phyloP scores from a whole-genome alignment of 768 basidiomycete species.

The Aureoboletus auriporus region DNA sequence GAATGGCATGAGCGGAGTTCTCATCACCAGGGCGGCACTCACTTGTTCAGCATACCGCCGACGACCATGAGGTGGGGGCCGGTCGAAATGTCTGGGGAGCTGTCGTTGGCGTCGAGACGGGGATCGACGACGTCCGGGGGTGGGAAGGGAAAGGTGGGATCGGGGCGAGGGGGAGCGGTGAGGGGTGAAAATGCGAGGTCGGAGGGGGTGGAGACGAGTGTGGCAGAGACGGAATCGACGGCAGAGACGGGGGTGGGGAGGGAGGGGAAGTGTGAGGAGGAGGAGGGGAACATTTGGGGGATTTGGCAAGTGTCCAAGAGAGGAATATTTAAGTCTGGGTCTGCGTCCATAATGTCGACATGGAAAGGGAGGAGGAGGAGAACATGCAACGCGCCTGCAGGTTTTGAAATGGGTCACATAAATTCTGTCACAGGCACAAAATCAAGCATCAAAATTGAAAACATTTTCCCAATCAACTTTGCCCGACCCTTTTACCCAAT shows the following conservation, averaged over 20 bases:
- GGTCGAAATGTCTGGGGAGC: slow-evolving; percentile 31
- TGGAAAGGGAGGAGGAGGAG: slow-evolving; percentile 7
- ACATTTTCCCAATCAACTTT: slow-evolving; percentile 23
- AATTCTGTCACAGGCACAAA: slow-evolving; percentile 36
- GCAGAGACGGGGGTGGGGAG: slow-evolving; percentile 11
- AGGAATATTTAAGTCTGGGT: no score
- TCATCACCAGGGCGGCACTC: slow-evolving; percentile 16
- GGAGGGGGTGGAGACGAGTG: slow-evolving; percentile 16
- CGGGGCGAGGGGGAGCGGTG: slow-evolving; percentile 8
- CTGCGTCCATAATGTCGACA: no score
- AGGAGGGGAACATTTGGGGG: not conserved
- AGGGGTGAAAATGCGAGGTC: slow-evolving; percentile 26
- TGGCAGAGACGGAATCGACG: slow-evolving; percentile 15
- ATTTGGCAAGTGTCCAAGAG: no score
- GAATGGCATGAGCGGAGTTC: slow-evolving; percentile 14
- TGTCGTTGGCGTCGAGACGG: slow-evolving; percentile 10
- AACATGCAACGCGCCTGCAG: slow-evolving; percentile 16
- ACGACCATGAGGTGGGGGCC: slow-evolving; percentile 49
- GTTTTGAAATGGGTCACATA: slow-evolving; percentile 19
- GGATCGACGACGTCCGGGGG: slow-evolving; percentile 22
- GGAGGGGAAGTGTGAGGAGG: not conserved
- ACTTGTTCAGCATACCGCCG: slow-evolving; percentile 54
- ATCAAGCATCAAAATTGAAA: slow-evolving; percentile 28
- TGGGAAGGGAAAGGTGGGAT: slow-evolving; percentile 23
- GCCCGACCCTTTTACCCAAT: slow-evolving; percentile 14